phyloP scores from a whole-genome alignment of 139 green algal species.

The Coccomyxa sp. region DNA sequence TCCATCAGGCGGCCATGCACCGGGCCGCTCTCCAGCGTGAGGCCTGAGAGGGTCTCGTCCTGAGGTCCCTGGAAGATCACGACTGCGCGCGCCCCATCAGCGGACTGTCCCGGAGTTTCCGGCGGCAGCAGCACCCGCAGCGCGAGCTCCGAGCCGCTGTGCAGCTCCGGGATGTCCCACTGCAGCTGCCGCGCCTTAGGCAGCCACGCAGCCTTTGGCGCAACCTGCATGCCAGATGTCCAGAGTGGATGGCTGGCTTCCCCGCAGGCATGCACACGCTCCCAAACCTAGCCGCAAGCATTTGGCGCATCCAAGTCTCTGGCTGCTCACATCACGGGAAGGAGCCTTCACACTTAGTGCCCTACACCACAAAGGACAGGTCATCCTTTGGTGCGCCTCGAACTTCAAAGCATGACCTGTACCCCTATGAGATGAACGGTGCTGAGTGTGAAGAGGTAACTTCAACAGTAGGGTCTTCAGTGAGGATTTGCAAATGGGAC shows the following conservation, averaged over 20 bases:
- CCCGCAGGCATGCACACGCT: background rate
- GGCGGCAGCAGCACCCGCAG: too few species aligned
- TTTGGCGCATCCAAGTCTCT: too few species aligned
- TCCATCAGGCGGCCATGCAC: background rate
- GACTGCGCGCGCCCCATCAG: too few species aligned
- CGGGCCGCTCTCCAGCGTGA: constrained; percentile 12
- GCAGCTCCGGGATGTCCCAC: constrained; percentile 7
- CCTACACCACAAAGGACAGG: background rate
- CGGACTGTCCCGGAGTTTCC: too few species aligned
- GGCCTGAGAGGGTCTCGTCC: constrained; percentile 15
- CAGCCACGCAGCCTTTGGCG: constrained; percentile 8
- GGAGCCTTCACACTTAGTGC: too few species aligned
- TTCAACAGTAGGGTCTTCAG: background rate
- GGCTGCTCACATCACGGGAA: too few species aligned
- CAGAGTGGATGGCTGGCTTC: background rate
- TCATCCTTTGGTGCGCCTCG: background rate
- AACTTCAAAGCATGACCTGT: background rate
- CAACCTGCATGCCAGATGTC: constrained; percentile 4
- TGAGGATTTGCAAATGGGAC: background rate
- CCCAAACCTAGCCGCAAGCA: too few species aligned
- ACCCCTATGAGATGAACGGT: too few species aligned
- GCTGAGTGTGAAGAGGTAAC: background rate
- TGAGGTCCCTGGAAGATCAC: constrained; percentile 7
- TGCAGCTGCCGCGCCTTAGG: constrained; percentile 8
- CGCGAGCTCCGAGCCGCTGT: too few species aligned